These are phyloP conservation scores for Lasiosphaeria miniovina DNA, from an alignment of 495 filamentous ascomycete genomes.

Conservation along the genomic window DNA sequence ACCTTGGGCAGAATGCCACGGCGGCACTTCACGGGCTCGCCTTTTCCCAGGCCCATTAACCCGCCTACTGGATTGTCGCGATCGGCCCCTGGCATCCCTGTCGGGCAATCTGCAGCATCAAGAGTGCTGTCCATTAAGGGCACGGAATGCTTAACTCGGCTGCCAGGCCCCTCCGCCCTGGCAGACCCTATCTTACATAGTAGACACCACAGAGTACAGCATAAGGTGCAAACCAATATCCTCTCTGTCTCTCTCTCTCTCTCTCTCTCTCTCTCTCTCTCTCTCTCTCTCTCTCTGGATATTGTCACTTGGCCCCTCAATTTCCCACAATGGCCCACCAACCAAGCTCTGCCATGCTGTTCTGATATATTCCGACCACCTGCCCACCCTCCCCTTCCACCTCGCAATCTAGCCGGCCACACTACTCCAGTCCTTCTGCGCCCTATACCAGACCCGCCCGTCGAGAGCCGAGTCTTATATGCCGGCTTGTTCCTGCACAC, in stretches of 20 bases:
- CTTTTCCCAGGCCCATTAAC: constrained; percentile 30
- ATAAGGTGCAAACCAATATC: constrained; percentile 13
- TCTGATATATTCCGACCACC: constrained; percentile 32
- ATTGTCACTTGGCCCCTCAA: constrained; percentile 24
- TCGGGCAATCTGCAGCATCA: constrained; percentile 27
- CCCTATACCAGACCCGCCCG: constrained; percentile 16
- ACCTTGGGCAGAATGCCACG: constrained; percentile 9
- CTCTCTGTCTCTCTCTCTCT: constrained; percentile 1
- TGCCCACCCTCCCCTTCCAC: constrained; percentile 16
- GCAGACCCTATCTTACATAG: constrained; percentile 7
- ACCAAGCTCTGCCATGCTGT: constrained; percentile 37
- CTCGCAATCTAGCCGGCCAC: constrained; percentile 13
- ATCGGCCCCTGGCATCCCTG: constrained; percentile 32
- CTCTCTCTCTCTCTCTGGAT: constrained; percentile 24
- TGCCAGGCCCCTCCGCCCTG: constrained; percentile 22
- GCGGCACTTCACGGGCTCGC: constrained; percentile 18
- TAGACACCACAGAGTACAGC: no score
- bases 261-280: no score
- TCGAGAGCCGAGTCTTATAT: constrained; percentile 27
- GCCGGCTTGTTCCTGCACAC: constrained; percentile 14
- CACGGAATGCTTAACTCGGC: constrained; percentile 21
- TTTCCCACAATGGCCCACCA: constrained; percentile 32
- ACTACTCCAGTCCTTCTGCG: constrained; percentile 9
- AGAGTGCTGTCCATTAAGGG: constrained; percentile 19
- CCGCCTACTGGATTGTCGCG: constrained; percentile 29